A percentile compares a stretch with the other conserved stretches of the same genome.
Conservation (phyloP, 1,284 basidiomycete species). For the Heterobasidion parviporum region DNA sequence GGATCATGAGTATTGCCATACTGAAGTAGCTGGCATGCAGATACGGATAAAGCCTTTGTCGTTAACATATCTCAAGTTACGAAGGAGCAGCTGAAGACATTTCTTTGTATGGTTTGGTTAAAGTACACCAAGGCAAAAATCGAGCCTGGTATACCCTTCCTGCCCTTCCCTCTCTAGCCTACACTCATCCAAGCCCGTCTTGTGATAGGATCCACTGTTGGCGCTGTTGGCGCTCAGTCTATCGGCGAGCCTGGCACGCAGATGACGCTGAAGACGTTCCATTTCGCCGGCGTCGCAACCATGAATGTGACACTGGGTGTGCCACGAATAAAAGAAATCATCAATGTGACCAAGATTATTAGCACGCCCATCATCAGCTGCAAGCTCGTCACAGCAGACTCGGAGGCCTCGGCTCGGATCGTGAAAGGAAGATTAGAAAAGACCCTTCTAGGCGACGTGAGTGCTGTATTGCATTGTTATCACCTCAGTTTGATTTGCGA, state of each 20-base stretch:
- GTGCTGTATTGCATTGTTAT: conserved; percentile 16
- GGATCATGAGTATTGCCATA: background rate
- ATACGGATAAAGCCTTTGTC: conserved; percentile 60
- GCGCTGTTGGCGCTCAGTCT: conserved; percentile 97
- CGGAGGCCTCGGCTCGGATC: conserved; percentile 88
- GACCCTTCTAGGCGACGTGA: conserved; percentile 88
- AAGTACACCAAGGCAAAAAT: conserved; percentile 93
- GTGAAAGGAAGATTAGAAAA: conserved; percentile 97
- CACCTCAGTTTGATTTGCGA: background rate
- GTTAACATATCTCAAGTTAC: conserved; percentile 92
- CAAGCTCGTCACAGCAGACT: conserved; percentile 81
- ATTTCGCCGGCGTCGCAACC: conserved; percentile 99
- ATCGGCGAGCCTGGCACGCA: conserved; percentile 99
- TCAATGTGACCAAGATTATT: conserved; percentile 96
- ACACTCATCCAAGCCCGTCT: conserved; percentile 2
- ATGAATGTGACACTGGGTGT: conserved; percentile 99
- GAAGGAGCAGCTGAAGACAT: conserved; percentile 66
- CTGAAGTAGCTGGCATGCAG: conserved; percentile 23
- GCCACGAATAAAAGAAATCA: conserved; percentile 99
- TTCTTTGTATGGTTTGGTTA: conserved; percentile 83
- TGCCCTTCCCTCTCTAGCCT: background rate
- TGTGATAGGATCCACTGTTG: conserved; percentile 84
- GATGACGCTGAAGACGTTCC: conserved; percentile 99
- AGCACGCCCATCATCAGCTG: conserved; percentile 99
- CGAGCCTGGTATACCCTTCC: conserved; percentile 64